Percentiles rank a stretch among this genome's conserved stretches.
Conservation (phyloP, 441 rosid species). For the Gossypium schwendimanii region DNA sequence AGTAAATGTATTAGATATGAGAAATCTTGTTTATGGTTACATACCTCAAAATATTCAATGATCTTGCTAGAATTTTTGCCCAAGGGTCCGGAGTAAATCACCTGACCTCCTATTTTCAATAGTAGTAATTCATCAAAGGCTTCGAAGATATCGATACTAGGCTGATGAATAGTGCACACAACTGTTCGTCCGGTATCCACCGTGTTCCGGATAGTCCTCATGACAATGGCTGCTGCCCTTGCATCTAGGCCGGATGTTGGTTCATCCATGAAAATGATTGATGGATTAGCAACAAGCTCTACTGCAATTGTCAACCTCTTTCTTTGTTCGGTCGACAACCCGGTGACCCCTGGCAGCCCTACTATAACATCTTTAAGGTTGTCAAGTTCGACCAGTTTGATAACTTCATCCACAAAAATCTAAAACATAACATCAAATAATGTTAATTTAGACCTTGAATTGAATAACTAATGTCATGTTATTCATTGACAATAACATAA, state of each 20-base stretch:
- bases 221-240: conserved; percentile 69
- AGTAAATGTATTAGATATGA: background rate
- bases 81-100: conserved; percentile 54
- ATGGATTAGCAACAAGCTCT: conserved; percentile 67
- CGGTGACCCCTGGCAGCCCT: conserved; percentile 59
- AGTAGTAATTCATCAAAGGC: conserved; percentile 57
- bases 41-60: conserved; percentile 60
- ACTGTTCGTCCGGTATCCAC: conserved; percentile 68
- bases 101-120: conserved; percentile 75
- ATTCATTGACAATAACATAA: background rate
- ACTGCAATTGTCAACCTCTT: conserved; percentile 71
- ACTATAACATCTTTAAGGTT: conserved; percentile 55
- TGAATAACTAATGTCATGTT: background rate
- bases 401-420: conserved; percentile 63
- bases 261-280: conserved; percentile 77
- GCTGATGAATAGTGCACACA: conserved; percentile 74
- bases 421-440: conserved; percentile 13
- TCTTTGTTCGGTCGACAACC: conserved; percentile 66
- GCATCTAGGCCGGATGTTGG: conserved; percentile 81
- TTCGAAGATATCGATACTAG: conserved; percentile 70
- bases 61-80: conserved; percentile 58
- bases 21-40: background rate
- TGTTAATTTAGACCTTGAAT: background rate
- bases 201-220: conserved; percentile 70
- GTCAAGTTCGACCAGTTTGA: conserved; percentile 55